Percentiles rank a stretch among this genome's conserved stretches.
Evolutionary conservation across 345 rosid species (phyloP).

Genomic region (Dipteronia sinensis): DNA sequence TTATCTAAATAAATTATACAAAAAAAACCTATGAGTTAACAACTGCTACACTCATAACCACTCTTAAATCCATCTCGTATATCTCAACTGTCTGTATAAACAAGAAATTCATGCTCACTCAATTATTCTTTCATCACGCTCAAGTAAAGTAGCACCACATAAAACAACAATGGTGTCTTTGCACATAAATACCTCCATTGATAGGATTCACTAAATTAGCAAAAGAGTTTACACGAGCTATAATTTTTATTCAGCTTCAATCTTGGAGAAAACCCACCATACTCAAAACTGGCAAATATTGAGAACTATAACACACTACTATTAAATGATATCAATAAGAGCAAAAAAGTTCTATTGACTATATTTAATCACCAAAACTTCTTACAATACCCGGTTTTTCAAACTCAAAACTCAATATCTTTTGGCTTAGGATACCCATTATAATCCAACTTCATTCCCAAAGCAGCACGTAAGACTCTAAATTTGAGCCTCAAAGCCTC

Average conservation of each 20-base stretch:
- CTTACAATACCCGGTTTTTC: background rate
- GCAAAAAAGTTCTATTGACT: background rate
- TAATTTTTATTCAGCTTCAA: conserved; percentile 3
- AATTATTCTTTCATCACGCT: background rate
- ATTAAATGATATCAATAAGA: background rate
- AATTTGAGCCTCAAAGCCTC: conserved; percentile 64
- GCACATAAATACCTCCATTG: background rate
- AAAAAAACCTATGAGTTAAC: background rate
- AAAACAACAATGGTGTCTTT: background rate
- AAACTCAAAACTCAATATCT: conserved; percentile 60
- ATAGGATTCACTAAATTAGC: background rate
- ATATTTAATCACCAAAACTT: background rate
- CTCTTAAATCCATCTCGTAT: too few relatives aligned
- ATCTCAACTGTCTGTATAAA: background rate
- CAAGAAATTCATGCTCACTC: background rate
- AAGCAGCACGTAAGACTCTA: conserved; percentile 63
- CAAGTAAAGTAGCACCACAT: background rate
- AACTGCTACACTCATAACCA: background rate
- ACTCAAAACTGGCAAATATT: background rate
- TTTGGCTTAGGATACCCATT: conserved; percentile 60
- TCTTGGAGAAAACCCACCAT: background rate
- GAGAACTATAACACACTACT: background rate
- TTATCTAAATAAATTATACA: background rate
- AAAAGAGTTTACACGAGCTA: background rate
- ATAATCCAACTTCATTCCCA: conserved; percentile 66